Conservation (phyloP, 129 eudicot genomes). For the Centella asiatica region DNA sequence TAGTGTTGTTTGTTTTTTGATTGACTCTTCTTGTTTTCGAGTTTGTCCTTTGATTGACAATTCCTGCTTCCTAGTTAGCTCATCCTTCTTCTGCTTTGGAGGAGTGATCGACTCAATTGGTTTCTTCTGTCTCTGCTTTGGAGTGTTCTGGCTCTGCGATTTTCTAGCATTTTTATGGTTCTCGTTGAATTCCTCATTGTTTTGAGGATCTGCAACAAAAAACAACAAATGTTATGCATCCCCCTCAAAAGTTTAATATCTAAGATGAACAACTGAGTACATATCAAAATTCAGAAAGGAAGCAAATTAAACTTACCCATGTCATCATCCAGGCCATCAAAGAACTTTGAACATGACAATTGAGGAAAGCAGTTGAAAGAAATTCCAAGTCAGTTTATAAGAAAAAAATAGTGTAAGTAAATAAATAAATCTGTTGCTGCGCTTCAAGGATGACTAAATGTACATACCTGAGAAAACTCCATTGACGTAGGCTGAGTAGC, state of each 20-base stretch:
- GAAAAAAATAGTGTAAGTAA: no score
- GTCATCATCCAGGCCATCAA: slow-evolving; percentile 87
- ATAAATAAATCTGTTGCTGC: no score
- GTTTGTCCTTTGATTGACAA: slow-evolving; percentile 33
- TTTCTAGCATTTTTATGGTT: slow-evolving; percentile 43
- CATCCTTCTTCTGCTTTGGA: slow-evolving; percentile 31
- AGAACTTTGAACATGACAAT: slow-evolving; percentile 42
- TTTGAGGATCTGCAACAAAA: slow-evolving; percentile 65
- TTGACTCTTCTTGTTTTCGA: slow-evolving; percentile 24
- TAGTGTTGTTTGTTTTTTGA: slow-evolving; percentile 34
- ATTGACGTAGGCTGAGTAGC: slow-evolving; percentile 48
- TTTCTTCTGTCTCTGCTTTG: slow-evolving; percentile 28
- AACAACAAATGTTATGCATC: slow-evolving; percentile 34
- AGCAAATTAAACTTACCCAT: slow-evolving; percentile 64
- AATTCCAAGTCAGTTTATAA: slow-evolving; percentile 22
- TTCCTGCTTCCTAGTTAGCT: slow-evolving; percentile 29
- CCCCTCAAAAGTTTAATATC: not conserved
- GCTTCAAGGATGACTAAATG: not conserved
- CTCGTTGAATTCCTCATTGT: slow-evolving; percentile 53
- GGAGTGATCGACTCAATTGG: slow-evolving; percentile 13
- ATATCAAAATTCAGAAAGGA: no score
- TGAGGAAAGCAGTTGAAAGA: slow-evolving; percentile 10
- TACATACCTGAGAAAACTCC: slow-evolving; percentile 63
- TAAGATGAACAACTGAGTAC: no score
- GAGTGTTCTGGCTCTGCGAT: slow-evolving; percentile 25